Conservation (phyloP, 2,329 filamentous ascomycete species). For the Tolypocladium cylindrosporum region DNA sequence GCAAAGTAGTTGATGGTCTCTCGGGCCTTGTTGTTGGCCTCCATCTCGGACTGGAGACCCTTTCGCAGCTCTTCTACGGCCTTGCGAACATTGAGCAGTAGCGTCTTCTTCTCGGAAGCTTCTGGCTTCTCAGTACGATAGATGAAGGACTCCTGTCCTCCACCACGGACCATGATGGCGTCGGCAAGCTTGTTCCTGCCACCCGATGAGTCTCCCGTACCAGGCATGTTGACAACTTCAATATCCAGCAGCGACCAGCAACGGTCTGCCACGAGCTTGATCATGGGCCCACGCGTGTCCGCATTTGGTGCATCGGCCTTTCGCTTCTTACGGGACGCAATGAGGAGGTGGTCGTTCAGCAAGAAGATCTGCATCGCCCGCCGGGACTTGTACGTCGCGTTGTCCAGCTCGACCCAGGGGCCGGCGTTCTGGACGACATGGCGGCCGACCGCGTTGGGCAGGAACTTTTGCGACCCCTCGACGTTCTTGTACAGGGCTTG, state of each 20-base stretch:
- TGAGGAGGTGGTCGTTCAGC: slow-evolving; percentile 85
- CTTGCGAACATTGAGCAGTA: slow-evolving; percentile 86
- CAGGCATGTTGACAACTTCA: slow-evolving; percentile 80
- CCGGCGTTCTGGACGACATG: slow-evolving; percentile 91
- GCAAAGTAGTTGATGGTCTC: slow-evolving; percentile 84
- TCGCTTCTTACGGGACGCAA: slow-evolving; percentile 89
- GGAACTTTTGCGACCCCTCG: slow-evolving; percentile 95
- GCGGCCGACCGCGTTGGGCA: slow-evolving; percentile 81
- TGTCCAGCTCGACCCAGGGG: slow-evolving; percentile 92
- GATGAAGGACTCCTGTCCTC: slow-evolving; percentile 85
- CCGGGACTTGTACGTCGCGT: slow-evolving; percentile 90
- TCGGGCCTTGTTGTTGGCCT: slow-evolving; percentile 72
- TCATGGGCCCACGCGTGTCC: slow-evolving; percentile 42
- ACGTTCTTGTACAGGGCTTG: slow-evolving; percentile 85
- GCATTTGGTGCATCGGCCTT: slow-evolving; percentile 57
- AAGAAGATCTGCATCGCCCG: slow-evolving; percentile 85
- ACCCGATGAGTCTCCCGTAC: slow-evolving; percentile 45
- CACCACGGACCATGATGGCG: slow-evolving; percentile 79
- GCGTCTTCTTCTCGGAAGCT: slow-evolving; percentile 64
- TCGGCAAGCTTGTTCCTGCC: slow-evolving; percentile 59
- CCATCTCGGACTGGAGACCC: slow-evolving; percentile 73
- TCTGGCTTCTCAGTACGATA: slow-evolving; percentile 83
- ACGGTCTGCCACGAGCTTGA: slow-evolving; percentile 82
- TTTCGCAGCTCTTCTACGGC: slow-evolving; percentile 87
- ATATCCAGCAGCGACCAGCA: slow-evolving; percentile 94